Percentiles rank a stretch among this genome's conserved stretches.
Conservation (phyloP, 257 asterid genomes). For the Przewalskia tangutica region DNA sequence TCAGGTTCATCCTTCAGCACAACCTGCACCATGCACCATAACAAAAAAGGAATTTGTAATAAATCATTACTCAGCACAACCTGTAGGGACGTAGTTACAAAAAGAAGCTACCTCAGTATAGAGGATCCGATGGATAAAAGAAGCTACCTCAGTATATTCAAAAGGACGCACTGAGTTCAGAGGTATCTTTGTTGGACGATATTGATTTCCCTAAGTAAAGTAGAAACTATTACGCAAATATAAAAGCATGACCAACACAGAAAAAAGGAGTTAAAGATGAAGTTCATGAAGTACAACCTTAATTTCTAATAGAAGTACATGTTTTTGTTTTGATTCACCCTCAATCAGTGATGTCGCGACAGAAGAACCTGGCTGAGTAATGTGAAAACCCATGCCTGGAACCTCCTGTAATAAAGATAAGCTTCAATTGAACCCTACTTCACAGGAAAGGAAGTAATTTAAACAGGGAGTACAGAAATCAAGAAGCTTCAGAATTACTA, state of each 20-base stretch:
- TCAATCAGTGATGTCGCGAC: slow-evolving; percentile 95
- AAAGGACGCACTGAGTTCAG: slow-evolving; percentile 89
- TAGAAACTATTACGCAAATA: slow-evolving; percentile 12
- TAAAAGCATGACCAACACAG: background rate
- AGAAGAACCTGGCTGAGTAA: slow-evolving; percentile 98
- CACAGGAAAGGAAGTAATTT: slow-evolving; percentile 1
- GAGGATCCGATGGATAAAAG: slow-evolving; percentile 3
- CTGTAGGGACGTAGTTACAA: slow-evolving; percentile 6
- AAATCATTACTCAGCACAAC: no score
- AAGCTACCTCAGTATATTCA: slow-evolving; percentile 81
- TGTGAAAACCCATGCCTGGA: slow-evolving; percentile 98
- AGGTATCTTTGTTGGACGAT: slow-evolving; percentile 94
- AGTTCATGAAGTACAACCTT: slow-evolving; percentile 41
- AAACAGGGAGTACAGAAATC: background rate
- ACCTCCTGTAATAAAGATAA: slow-evolving; percentile 59
- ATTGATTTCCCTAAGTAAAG: slow-evolving; percentile 67
- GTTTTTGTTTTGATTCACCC: slow-evolving; percentile 97
- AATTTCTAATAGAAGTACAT: slow-evolving; percentile 87
- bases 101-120: slow-evolving; percentile 65
- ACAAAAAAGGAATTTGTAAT: slow-evolving; percentile 6
- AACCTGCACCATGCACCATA: slow-evolving; percentile 45
- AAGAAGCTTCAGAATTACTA: slow-evolving; percentile 8
- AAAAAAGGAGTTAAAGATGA: slow-evolving; percentile 1
- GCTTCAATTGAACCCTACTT: slow-evolving; percentile 13
- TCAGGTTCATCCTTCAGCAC: slow-evolving; percentile 86